Evolutionary conservation across 129 eudicot genomes (phyloP).

Genomic region (Ambrosia artemisiifolia): DNA sequence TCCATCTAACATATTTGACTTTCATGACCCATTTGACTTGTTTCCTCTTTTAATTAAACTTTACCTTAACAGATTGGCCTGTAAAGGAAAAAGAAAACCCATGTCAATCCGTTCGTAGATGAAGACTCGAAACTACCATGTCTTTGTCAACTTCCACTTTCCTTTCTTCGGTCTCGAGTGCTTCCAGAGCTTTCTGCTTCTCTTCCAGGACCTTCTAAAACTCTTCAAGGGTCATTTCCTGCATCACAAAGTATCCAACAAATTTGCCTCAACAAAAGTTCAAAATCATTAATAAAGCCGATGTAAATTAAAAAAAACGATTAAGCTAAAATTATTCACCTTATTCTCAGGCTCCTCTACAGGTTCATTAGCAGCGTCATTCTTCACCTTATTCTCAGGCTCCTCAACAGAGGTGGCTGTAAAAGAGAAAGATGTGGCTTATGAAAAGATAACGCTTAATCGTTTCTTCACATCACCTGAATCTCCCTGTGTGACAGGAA

Average conservation of each 20-base stretch:
- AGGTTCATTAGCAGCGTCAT: constrained; percentile 53
- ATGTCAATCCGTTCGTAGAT: no score
- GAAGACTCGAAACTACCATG: no score
- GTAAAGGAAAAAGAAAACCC: no score
- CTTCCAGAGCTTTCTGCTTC: constrained; percentile 70
- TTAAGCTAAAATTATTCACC: constrained; percentile 29
- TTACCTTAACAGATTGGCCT: no score
- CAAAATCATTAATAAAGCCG: background rate
- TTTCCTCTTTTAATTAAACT: no score
- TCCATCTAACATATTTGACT: no score
- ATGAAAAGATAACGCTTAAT: no score
- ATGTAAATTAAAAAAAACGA: background rate
- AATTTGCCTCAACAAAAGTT: background rate
- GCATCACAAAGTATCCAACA: constrained; percentile 1
- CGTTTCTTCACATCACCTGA: no score
- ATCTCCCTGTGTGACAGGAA: constrained; percentile 45
- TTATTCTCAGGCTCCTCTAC: constrained; percentile 83
- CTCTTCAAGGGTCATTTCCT: constrained; percentile 99
- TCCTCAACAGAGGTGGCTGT: constrained; percentile 63
- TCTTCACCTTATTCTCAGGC: constrained; percentile 76
- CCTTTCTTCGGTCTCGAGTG: constrained; percentile 77
- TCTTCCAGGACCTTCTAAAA: constrained; percentile 84
- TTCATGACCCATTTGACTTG: no score
- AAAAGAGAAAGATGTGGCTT: no score
- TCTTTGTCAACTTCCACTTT: constrained; percentile 78